phyloP scores from a whole-genome alignment of 176 grass and related monocot species.

The Hsuehochloa calcarea region DNA sequence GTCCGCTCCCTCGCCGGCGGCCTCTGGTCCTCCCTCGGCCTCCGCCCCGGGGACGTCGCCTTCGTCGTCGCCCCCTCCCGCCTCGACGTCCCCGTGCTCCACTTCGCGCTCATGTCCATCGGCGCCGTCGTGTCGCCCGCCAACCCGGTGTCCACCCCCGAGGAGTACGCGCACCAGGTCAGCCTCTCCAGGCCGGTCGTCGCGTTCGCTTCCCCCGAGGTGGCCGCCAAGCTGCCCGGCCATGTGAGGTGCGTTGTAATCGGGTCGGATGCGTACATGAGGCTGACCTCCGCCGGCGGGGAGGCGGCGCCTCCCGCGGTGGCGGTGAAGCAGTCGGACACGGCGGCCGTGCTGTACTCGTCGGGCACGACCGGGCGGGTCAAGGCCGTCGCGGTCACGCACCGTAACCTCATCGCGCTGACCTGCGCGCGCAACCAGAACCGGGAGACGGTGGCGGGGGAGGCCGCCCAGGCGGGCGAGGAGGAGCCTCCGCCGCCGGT shows the following conservation, averaged over 20 bases:
- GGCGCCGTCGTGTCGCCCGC: constrained; percentile 67
- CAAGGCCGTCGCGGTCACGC: constrained; percentile 67
- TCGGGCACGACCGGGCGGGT: constrained; percentile 82
- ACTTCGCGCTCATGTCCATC: constrained; percentile 70
- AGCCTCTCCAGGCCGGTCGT: constrained; percentile 45
- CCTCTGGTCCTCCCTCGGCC: constrained; percentile 40
- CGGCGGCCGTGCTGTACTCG: constrained; percentile 74
- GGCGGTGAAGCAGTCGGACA: constrained; percentile 68
- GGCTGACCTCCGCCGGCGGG: constrained; percentile 24
- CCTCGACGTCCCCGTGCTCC: constrained; percentile 53
- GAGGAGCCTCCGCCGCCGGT: constrained; percentile 17
- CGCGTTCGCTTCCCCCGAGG: constrained; percentile 44
- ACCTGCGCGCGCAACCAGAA: constrained; percentile 4
- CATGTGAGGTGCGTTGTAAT: constrained; percentile 40
- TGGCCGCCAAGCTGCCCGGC: constrained; percentile 42
- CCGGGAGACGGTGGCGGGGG: not conserved
- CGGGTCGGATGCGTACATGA: constrained; percentile 46
- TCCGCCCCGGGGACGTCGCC: constrained; percentile 47
- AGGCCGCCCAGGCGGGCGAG: constrained; percentile 38
- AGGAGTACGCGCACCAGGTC: constrained; percentile 55
- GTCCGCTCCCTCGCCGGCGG: constrained; percentile 48
- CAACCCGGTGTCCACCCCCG: constrained; percentile 53
- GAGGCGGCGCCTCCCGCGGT: constrained; percentile 14
- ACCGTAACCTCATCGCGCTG: constrained; percentile 73
- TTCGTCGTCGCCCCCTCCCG: constrained; percentile 50